Evolutionary conservation across 352 stramenopile genomes (phyloP).

Genomic region (Elongisporangium anandrum): DNA sequence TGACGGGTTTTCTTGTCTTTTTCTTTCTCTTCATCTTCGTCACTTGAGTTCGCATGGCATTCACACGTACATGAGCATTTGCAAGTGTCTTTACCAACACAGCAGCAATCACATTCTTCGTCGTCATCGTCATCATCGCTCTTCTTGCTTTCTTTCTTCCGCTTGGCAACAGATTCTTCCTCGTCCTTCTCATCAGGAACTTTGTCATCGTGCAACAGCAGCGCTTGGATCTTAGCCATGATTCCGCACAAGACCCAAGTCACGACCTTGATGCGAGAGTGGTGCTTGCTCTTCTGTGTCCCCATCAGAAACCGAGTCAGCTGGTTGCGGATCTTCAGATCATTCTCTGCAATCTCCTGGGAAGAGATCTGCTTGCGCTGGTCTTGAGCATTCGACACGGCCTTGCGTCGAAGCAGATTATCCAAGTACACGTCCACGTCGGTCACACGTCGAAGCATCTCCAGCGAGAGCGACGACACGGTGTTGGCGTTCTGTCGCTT

Average conservation of each 20-base stretch:
- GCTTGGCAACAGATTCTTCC: constrained; percentile 6
- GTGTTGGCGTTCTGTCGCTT: constrained; percentile 13
- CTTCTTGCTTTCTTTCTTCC: constrained; percentile 9
- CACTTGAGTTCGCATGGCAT: constrained; percentile 65
- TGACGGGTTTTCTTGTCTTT: background rate
- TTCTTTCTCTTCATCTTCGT: constrained; percentile 26
- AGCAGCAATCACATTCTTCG: constrained; percentile 77
- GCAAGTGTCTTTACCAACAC: constrained; percentile 51
- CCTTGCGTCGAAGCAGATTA: constrained; percentile 66
- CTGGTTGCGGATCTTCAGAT: constrained; percentile 76
- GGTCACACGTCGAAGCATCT: constrained; percentile 78
- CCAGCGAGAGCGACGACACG: constrained; percentile 65
- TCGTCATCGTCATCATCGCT: constrained; percentile 38
- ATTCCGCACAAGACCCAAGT: constrained; percentile 85
- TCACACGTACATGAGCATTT: constrained; percentile 56
- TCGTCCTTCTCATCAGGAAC: constrained; percentile 27
- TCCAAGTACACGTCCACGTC: constrained; percentile 82
- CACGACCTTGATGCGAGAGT: constrained; percentile 80
- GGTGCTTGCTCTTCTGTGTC: constrained; percentile 72
- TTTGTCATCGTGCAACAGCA: constrained; percentile 72
- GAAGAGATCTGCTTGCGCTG: constrained; percentile 47
- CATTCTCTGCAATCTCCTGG: constrained; percentile 64
- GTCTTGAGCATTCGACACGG: constrained; percentile 23
- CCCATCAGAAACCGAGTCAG: constrained; percentile 66
- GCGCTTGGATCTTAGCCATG: constrained; percentile 78